These are phyloP conservation scores for Syzygium jambos DNA, from an alignment of 345 rosid species.

Conservation along the genomic window DNA sequence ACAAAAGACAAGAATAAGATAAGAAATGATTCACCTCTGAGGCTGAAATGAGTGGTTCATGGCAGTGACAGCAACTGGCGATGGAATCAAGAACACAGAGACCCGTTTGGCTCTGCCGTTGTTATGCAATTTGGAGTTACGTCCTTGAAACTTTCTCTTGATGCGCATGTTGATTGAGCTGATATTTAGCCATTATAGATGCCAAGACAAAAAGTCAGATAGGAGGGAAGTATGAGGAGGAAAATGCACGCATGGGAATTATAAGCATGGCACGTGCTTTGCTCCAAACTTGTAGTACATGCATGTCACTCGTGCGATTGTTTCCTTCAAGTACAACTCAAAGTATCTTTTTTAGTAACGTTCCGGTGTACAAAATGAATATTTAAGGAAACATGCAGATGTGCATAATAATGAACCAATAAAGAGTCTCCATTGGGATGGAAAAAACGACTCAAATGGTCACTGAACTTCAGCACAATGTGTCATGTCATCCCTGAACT, in stretches of 20 bases:
- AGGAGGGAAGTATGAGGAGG: not conserved
- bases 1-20: not conserved
- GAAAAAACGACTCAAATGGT: no score
- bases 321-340: not conserved
- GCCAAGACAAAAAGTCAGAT: not conserved
- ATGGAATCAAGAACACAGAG: not conserved
- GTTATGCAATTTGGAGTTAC: not conserved
- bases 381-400: not conserved
- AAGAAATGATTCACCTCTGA: not conserved
- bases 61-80: not conserved
- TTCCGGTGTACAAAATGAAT: not conserved
- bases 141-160: not conserved
- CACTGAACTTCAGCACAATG: not conserved
- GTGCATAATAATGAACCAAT: not conserved
- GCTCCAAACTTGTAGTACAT: not conserved
- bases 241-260: not conserved
- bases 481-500: not conserved
- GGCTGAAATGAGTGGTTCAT: not conserved
- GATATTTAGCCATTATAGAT: not conserved
- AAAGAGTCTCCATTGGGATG: not conserved
- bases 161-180: not conserved
- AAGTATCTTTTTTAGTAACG: not conserved
- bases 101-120: not conserved
- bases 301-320: not conserved
- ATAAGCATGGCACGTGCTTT: not conserved